Evolutionary conservation across 768 basidiomycete species (phyloP), one percentile per base, ranked within the genome.

Genomic region (Trametes cingulata): DNA sequence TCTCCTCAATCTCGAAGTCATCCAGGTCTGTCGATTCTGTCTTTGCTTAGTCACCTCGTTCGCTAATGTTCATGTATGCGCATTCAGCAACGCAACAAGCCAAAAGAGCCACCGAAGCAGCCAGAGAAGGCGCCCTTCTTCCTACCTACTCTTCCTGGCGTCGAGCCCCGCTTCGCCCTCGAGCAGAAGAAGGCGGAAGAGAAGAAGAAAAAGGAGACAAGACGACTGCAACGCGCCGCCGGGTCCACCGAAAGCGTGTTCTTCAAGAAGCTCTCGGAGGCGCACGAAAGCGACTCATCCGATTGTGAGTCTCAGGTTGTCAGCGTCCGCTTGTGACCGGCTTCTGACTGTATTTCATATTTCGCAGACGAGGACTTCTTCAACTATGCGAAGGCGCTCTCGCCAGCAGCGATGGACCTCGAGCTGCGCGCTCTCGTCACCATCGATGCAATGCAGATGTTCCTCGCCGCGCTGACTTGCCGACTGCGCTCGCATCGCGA

Each of bases 81-180:
- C 12, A 25, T 46, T 41, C 61, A 96, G 90, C 89, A 91, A 82
- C 87, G 97, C 55, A 98, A 98, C 72, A 97, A 95, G 78, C 95
- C 97, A 13, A 94, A 90, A 73, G 95, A 97, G 63, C 85, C 95
- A 0, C 94, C 95, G 7, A 98, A 98, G 74, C 90, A 88, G 24
- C 93, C 93, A 13, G 96, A 98, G 75, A 84, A 93, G 60, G 96
- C 95, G 1, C 97, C 97, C 0, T 99, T 99, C 80, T 99, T 98
- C 80, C 78, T 99, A 15, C 97, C 96, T 20, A 93, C 95, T 0
- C 75, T 98, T 12, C 88, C 91, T 4, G 96, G 95, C 12, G 83
- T 94, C 12, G 93, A 95, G 58, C 80, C 85, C 17, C 83, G 92
- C 17, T 96, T 98, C 71, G 90, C 85, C 14, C 71, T 88, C 6